These are phyloP conservation scores for Grammothele lineata DNA, from an alignment of 768 basidiomycete genomes.

Conservation along the genomic window DNA sequence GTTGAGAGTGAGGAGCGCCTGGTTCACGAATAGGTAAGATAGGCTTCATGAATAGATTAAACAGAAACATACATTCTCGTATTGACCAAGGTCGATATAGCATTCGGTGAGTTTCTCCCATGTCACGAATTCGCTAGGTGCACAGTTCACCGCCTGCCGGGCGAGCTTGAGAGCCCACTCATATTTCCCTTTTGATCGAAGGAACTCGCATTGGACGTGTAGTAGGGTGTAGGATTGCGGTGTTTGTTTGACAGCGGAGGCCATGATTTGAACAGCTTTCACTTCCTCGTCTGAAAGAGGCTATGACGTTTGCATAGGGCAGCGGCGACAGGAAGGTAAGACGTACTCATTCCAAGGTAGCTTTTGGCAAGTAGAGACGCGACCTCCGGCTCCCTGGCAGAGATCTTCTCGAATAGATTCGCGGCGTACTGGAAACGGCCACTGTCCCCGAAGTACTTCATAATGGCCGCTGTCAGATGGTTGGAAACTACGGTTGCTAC, in stretches of 20 bases:
- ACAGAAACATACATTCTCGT: slow-evolving; percentile 50
- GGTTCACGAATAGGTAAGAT: background rate
- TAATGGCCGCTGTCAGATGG: slow-evolving; percentile 88
- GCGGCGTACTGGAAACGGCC: slow-evolving; percentile 84
- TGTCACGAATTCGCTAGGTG: slow-evolving; percentile 97
- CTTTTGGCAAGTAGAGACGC: slow-evolving; percentile 80
- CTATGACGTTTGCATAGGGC: background rate
- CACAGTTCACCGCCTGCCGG: slow-evolving; percentile 93
- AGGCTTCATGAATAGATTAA: background rate
- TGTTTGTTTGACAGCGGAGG: slow-evolving; percentile 73
- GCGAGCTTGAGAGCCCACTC: slow-evolving; percentile 93
- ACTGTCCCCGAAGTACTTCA: slow-evolving; percentile 96
- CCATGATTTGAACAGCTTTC: slow-evolving; percentile 93
- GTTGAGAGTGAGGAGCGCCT: slow-evolving; percentile 88
- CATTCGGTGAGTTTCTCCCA: slow-evolving; percentile 98
- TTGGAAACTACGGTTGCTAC: slow-evolving; percentile 96
- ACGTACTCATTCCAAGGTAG: slow-evolving; percentile 97
- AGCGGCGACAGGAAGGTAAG: background rate
- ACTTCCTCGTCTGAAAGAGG: slow-evolving; percentile 84
- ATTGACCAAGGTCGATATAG: slow-evolving; percentile 88
- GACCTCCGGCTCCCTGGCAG: slow-evolving; percentile 85
- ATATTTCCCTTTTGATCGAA: slow-evolving; percentile 76
- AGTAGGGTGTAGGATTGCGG: slow-evolving; percentile 93
- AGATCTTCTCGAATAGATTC: slow-evolving; percentile 90
- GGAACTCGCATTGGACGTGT: slow-evolving; percentile 92